Percentiles rank a stretch among this genome's conserved stretches.
Evolutionary conservation across 768 basidiomycete species (phyloP).

Genomic region (Hydnomerulius pinastri): DNA sequence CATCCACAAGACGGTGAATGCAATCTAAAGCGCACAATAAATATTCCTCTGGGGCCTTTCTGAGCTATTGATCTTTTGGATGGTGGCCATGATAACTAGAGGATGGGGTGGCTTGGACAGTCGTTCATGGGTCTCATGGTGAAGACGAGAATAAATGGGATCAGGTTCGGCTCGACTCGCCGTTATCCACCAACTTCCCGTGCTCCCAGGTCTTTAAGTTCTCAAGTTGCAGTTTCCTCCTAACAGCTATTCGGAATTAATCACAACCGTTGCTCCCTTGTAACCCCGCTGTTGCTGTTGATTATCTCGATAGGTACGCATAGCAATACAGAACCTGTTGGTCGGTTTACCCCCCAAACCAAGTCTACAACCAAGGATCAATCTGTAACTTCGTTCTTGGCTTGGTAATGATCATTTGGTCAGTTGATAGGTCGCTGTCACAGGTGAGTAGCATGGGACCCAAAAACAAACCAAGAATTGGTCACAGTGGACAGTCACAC

Average conservation of each 20-base stretch:
- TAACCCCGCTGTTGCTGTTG: neutral
- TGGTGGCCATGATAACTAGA: constrained; percentile 39
- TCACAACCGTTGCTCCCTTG: neutral
- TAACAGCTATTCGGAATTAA: neutral
- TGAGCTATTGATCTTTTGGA: constrained; percentile 56
- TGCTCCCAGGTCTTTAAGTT: neutral
- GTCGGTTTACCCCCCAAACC: too few species aligned
- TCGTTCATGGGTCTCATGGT: neutral
- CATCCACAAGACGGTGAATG: neutral
- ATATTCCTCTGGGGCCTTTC: constrained; percentile 38
- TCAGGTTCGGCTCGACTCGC: neutral
- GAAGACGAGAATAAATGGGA: neutral
- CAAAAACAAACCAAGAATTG: too few species aligned
- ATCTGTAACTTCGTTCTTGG: too few species aligned
- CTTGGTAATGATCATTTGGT: too few species aligned
- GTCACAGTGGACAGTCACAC: too few species aligned
- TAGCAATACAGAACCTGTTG: too few species aligned
- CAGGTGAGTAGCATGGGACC: too few species aligned
- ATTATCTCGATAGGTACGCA: neutral
- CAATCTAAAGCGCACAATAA: constrained; percentile 9
- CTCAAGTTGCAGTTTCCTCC: too few species aligned
- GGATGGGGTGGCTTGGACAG: neutral
- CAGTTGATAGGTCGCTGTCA: too few species aligned
- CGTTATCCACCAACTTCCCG: neutral
- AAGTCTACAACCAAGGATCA: too few species aligned